These are phyloP conservation scores for Plantago major DNA, from an alignment of 257 asterid species.

Conservation along the genomic window DNA sequence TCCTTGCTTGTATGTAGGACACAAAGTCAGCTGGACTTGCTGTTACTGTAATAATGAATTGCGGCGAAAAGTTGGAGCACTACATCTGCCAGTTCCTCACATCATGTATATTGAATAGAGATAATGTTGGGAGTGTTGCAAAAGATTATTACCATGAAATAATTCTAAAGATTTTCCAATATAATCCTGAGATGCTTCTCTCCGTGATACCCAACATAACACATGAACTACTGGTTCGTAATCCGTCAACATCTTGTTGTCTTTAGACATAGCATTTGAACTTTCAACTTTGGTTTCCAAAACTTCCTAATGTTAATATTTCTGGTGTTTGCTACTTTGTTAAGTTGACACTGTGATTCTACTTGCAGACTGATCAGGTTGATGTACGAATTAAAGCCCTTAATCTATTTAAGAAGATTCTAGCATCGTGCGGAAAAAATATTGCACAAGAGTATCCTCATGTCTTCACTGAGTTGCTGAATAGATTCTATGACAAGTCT, in stretches of 20 bases:
- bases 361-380: slow-evolving; percentile 87
- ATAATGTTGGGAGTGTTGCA: slow-evolving; percentile 52
- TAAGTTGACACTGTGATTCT: slow-evolving; percentile 20
- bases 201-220: slow-evolving; percentile 70
- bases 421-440: slow-evolving; percentile 54
- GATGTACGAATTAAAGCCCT: slow-evolving; percentile 91
- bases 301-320: slow-evolving; percentile 8
- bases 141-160: slow-evolving; percentile 81
- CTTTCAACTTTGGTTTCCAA: slow-evolving; percentile 10
- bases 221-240: slow-evolving; percentile 69
- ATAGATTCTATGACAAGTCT: slow-evolving; percentile 77
- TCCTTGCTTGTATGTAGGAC: slow-evolving; percentile 45
- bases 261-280: background rate
- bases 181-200: slow-evolving; percentile 69
- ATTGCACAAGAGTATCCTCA: slow-evolving; percentile 53
- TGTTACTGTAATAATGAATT: slow-evolving; percentile 51
- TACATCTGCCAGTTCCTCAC: slow-evolving; percentile 52
- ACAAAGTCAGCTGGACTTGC: slow-evolving; percentile 58
- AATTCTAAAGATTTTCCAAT: slow-evolving; percentile 56
- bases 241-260: slow-evolving; percentile 12
- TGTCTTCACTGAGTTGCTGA: slow-evolving; percentile 56
- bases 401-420: slow-evolving; percentile 49
- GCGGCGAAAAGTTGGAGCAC: slow-evolving; percentile 50
- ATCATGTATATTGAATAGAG: slow-evolving; percentile 68
- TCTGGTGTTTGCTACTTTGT: slow-evolving; percentile 22